Evolutionary conservation across 2,329 filamentous ascomycete species (phyloP), one percentile per base, ranked within the genome.

Genomic region (Cladophialophora immunda): DNA sequence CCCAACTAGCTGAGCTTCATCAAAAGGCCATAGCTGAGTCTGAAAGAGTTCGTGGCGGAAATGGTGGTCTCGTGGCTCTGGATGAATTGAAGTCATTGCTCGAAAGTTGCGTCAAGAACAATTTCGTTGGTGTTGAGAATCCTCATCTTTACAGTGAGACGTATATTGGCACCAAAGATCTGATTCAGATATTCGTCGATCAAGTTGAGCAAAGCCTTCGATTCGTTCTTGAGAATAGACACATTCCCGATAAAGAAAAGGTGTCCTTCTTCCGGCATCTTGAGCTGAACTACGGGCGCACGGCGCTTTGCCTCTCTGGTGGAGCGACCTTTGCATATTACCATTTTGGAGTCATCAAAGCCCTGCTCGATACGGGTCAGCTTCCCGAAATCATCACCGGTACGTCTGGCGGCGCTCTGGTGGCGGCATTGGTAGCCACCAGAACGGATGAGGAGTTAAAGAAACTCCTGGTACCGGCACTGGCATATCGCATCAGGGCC

Each of bases 321-420:
- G 95, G 95, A 0, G 95, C 94, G 3, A 92, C 92, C 0, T 97
- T 99, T 79, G 93, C 95, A 4, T 98, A 97, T 77, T 98, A 98
- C 77, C 95, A 99, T 77, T 93, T 97, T 70, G 95, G 95, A 11
- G 92, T 99, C 9, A 87, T 95, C 58, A 94, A 93, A 77, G 94
- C 94, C 8, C 84, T 98, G 4, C 83, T 98, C 5, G 95, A 98
- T 74, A 92, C 93, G 13, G 87, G 91, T 66, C 84, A 97, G 1
- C 82, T 99, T 0, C 95, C 95, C 0, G 91, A 96, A 70, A 94
- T 99, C 72, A 97, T 99, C 71, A 97, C 95, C 0, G 95, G 95
- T 11, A 99, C 95, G 2, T 97, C 94, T 68, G 95, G 95, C 5
- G 95, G 95, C 59, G 95, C 95, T 13, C 83, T 99, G 7, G 89